Base-by-base conservation (phyloP, 2,329 filamentous ascomycete species). In the Pseudopithomyces chartarum region DNA sequence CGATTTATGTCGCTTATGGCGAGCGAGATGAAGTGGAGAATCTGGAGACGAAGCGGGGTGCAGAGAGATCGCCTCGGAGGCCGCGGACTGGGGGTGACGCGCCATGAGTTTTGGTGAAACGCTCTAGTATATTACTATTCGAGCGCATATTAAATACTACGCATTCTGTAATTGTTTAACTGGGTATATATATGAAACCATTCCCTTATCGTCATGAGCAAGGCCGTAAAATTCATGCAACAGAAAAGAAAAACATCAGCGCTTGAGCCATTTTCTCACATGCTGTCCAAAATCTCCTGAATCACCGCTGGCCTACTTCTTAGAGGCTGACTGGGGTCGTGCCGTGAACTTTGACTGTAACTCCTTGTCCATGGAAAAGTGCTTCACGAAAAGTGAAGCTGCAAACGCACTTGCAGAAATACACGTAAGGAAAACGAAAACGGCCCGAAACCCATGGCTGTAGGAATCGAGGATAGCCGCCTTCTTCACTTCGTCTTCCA, bases 321-420 rank as follows among this genome's bases (percentile, higher is more conserved):
- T 26, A 36, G n/a, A 15, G 12, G 26, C 7, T 32, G 33, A 17
- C 19, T 36, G 32, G 11, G 32, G 26, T n/a, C 57, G 60, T 50
- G 63, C 66, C 3, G 68, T 61, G 42, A 60, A 69, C 22, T 63
- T 60, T 15, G 63, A 53, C 6, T 64, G 46, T 33, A 71, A 52
- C n/a, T 56, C 57, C 54, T 69, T 69, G 54, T 74, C 61, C 70
- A 74, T 71, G 52, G 62, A 62, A 42, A 68, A 71, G 43, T 64
- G 67, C 45, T 60, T 63, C 26, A 74, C 71, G n/a, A 67, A 42
- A 8, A 70, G 48, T 56, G 69, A 71, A 11, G 57, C 60, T 8
- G 65, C 11, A 6, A 70, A 46, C 1, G 64, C 69, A 29, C 61
- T 69, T n/a, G 55, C 68, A n/a, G 62, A 60, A 17, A 67, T 53